Conservation (phyloP, 1,284 basidiomycete species). For the Boletus semigastroideus region DNA sequence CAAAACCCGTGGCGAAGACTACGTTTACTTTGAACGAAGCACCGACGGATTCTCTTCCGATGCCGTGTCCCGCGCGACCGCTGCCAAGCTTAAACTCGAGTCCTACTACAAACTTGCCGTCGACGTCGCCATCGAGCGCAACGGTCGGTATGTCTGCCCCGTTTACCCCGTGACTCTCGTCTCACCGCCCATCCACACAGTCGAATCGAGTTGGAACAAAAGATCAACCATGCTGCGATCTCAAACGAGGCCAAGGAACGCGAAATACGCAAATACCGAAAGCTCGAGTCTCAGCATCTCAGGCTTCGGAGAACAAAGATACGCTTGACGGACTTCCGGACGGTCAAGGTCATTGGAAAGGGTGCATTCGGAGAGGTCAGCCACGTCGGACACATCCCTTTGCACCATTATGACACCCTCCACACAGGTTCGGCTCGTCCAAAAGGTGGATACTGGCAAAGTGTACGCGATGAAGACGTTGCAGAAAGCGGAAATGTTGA, state of each 20-base stretch:
- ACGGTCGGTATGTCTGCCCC: constrained; percentile 41
- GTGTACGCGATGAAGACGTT: constrained; percentile 99
- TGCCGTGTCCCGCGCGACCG: constrained; percentile 89
- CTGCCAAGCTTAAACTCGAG: constrained; percentile 96
- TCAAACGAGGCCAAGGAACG: constrained; percentile 86
- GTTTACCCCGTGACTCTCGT: constrained; percentile 6
- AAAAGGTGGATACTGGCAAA: constrained; percentile 96
- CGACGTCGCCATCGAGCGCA: constrained; percentile 81
- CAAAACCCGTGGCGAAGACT: constrained; percentile 49
- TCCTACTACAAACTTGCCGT: constrained; percentile 97
- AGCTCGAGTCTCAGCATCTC: constrained; percentile 90
- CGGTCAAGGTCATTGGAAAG: constrained; percentile 98
- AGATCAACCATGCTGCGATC: constrained; percentile 74
- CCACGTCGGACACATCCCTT: neutral
- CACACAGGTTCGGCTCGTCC: constrained; percentile 84
- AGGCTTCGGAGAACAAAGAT: constrained; percentile 91
- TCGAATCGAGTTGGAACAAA: constrained; percentile 91
- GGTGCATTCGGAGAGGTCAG: constrained; percentile 94
- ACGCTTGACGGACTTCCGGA: constrained; percentile 91
- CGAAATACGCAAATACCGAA: constrained; percentile 88
- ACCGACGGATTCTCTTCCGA: constrained; percentile 84
- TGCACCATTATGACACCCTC: neutral
- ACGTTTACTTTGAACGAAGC: constrained; percentile 95
- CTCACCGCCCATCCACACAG: constrained; percentile 41
- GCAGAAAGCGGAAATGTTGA: constrained; percentile 98